A percentile compares a stretch with the other conserved stretches of the same genome.
These are phyloP conservation scores for Clitoria ternatea DNA, from an alignment of 306 rosid genomes.

Conservation along the genomic window DNA sequence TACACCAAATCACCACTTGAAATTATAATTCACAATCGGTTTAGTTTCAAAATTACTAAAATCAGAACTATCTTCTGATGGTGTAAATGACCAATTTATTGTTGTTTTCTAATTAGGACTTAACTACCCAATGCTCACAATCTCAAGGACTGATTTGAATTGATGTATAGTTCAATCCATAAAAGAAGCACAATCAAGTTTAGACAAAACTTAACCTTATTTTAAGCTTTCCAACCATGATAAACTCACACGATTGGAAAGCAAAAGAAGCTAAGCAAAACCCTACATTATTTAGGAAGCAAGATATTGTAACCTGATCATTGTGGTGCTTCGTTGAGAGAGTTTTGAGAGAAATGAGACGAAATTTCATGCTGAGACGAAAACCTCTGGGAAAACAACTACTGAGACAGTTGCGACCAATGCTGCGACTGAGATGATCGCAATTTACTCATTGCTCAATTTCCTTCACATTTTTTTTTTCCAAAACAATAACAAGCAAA, in stretches of 20 bases:
- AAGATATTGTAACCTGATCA: constrained; percentile 60
- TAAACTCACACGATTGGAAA: neutral
- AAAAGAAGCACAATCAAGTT: neutral
- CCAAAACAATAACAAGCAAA: neutral
- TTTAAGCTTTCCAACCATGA: neutral
- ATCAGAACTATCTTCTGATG: no score
- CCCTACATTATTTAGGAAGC: neutral
- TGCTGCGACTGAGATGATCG: constrained; percentile 82
- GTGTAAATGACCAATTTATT: no score
- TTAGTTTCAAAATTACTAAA: no score
- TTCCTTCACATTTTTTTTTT: constrained; percentile 37
- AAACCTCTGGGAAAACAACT: constrained; percentile 76
- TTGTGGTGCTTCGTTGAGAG: constrained; percentile 57
- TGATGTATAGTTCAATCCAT: no score
- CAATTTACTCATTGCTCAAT: constrained; percentile 48
- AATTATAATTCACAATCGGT: no score
- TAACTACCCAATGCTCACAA: no score
- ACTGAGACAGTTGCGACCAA: constrained; percentile 84
- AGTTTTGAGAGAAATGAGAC: constrained; percentile 83
- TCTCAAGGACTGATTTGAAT: no score
- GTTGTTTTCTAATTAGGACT: no score
- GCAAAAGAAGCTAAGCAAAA: neutral
- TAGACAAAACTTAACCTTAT: neutral
- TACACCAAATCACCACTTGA: no score
- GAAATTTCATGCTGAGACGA: constrained; percentile 77